Percentiles rank a stretch among this genome's conserved stretches.
Evolutionary conservation across 768 basidiomycete species (phyloP).

Genomic region (Leccinum sublutescens): DNA sequence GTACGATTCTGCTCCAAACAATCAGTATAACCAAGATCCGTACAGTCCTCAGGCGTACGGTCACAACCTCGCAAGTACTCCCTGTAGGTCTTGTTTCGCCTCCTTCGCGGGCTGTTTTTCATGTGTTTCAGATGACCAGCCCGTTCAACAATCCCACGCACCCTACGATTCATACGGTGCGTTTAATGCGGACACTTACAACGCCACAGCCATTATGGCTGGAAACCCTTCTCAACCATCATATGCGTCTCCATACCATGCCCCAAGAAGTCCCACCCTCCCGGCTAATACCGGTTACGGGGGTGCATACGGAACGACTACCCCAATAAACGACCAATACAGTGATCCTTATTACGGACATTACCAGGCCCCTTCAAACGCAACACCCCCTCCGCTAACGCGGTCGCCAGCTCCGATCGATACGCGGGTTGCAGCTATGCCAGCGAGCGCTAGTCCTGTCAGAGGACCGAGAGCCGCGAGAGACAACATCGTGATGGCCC

Average conservation of each 20-base stretch:
- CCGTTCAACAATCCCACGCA: conserved; percentile 49
- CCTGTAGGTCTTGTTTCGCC: conserved; percentile 43
- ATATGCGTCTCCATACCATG: conserved; percentile 14
- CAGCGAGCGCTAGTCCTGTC: conserved; percentile 38
- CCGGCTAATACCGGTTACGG: conserved; percentile 55
- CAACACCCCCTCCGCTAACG: conserved; percentile 32
- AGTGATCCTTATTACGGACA: conserved; percentile 30
- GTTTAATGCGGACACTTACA: conserved; percentile 43
- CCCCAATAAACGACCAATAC: conserved; percentile 34
- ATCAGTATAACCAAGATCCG: conserved; percentile 28
- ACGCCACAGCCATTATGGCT: conserved; percentile 23
- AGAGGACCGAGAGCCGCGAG: conserved; percentile 43
- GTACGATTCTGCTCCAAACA: conserved; percentile 22
- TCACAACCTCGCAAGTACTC: conserved; percentile 50
- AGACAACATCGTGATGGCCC: conserved; percentile 22
- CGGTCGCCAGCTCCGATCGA: conserved; percentile 41
- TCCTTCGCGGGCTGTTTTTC: not conserved
- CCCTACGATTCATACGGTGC: conserved; percentile 52
- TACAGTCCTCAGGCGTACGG: conserved; percentile 43
- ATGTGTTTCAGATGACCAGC: conserved; percentile 48
- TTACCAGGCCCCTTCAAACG: conserved; percentile 16
- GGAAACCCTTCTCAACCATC: conserved; percentile 15
- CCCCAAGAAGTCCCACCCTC: conserved; percentile 16
- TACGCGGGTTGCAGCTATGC: conserved; percentile 31
- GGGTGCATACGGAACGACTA: conserved; percentile 51